Evolutionary conservation across 176 grass and related monocot species (phyloP), one percentile per base, ranked within the genome.

Genomic region (Cocos nucifera): DNA sequence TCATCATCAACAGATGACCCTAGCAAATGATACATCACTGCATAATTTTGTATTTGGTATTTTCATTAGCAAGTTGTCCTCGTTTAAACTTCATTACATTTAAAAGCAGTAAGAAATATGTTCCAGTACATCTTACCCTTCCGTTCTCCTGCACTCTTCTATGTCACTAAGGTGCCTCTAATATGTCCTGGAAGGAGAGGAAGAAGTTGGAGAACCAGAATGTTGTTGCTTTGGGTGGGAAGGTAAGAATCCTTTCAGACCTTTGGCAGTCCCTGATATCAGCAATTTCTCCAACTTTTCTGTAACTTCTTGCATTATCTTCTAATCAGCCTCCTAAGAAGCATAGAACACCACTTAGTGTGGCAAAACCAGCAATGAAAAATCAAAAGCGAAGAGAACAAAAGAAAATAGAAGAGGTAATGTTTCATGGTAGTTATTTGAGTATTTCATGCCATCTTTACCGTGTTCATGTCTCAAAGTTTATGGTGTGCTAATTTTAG

Each of bases 351-450:
- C 76, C 87, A 4, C 71, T 98, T 55, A 92, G 87, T 22, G 87
- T 97, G 10, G 78, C 87, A 60, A 97, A 73, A 69, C 87, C 84
- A 64, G 87, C 87, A 71, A 73, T 97, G 73, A 97, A 97, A 74
- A 97, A 90, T 64, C 80, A 78, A 28, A 82, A 85, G 58, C 84
- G 78, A 75, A 68, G 73, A 50, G 87, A 91, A 35, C 56, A 56
- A 15, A 97, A 75, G 74, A 82, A 91, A 73, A 73, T 78, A 12
- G 93, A 97, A 88, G 81, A 83, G 93, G 87, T 97, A 62, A 62
- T 67, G 59, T 48, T 20, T 39, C 10, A 44, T 50, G n/a, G 23
- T 26, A 22, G 24, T 21, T 22, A 16, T 32, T 49, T 9, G 15
- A 30, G 14, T 58, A 60, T 62, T 76, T 44, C 35, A 44, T 44